Evolutionary conservation across 495 filamentous ascomycete genomes (phyloP), one percentile per base, ranked within the genome.

Genomic region (Podospora pseudocomata): DNA sequence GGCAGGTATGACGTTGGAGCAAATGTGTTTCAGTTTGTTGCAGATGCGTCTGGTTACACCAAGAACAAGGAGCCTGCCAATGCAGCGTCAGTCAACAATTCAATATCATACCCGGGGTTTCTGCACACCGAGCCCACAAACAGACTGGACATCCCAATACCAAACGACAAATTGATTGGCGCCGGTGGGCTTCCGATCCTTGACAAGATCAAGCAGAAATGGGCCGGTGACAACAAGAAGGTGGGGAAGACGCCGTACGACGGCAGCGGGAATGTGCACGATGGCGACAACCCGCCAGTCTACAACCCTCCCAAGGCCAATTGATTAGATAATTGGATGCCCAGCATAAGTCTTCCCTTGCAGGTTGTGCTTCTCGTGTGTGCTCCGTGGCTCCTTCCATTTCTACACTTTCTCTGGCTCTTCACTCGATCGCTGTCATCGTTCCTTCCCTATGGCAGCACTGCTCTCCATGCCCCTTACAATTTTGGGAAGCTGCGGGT

Each of bases 1-100:
- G 89, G 89, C 13, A 82, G 89, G 71, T 91, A 88, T 80, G 89
- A 92, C 70, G 88, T 89, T 56, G 89, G 89, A 66, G 89, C 89
- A 34, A 92, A 92, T 67, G 80, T 91, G 20, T 86, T 91, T 66
- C 72, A 84, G 34, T 75, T 87, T n/a, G 85, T 89, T 20, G 86
- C 87, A 9, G 81, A 86, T 44, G 80, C 80, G 71, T 84, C 84
- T 4, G 86, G 85, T 55, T 89, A 89, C 72, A 68, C 63, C 7
- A 87, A 64, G 5, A 90, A 89, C 79, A 81, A 73, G 66, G 85
- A 87, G 58, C 82, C 86, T 3, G 80, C 81, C 23, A 86, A 87
- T 32, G 79, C 84, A 44, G 83, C 83, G 20, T 81, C 82, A 54
- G 87, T 88, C 60, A 85, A 90, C 67, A 89, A 90, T 72, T 78